Evolutionary conservation across 768 basidiomycete genomes (phyloP), one percentile per base, ranked within the genome.

Genomic region (Trichaptum fuscoviolaceum): DNA sequence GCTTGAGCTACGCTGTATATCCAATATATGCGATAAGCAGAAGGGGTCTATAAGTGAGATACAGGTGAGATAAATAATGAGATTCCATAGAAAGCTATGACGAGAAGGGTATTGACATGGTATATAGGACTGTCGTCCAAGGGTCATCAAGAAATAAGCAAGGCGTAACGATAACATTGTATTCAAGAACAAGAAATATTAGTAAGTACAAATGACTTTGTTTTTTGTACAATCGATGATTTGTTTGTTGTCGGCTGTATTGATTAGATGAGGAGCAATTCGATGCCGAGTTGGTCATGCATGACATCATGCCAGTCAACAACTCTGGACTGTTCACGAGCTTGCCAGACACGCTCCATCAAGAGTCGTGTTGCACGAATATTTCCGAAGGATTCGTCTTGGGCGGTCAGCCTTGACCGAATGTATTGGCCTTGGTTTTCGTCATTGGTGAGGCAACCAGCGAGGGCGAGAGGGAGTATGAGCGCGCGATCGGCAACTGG

Each of bases 361-460:
- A 88, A 75, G 68, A 83, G 78, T 57, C 85, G 77, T 18, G 83
- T 82, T 67, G 87, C 85, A 69, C 82, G 79, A 59, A 85, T 71
- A 74, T 88, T 89, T 4, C 88, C 89, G 68, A 87, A 82, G 68
- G 79, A 81, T 69, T 82, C 81, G 70, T 89, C 84, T 67, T 84
- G 81, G 34, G 73, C 76, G 26, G 84, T 81, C 62, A 91, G 73
- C 62, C 87, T 81, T 25, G 78, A 76, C 71, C 85, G 88, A 74
- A 90, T 79, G 70, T 87, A 82, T 63, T 87, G 85, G 36, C 87
- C 81, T 62, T 80, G 80, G 57, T 75, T 77, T 20, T 81, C 84
- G 73, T 88, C 85, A 74, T 91, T 87, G 59, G 89, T 85, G 83
- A 93, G 82, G 74, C 86, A 86, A 6, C 88, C 92, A 34, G 88